Base-by-base conservation (phyloP, 228 moss, liverwort and hornwort species). In the Sphagnum magellanicum region DNA sequence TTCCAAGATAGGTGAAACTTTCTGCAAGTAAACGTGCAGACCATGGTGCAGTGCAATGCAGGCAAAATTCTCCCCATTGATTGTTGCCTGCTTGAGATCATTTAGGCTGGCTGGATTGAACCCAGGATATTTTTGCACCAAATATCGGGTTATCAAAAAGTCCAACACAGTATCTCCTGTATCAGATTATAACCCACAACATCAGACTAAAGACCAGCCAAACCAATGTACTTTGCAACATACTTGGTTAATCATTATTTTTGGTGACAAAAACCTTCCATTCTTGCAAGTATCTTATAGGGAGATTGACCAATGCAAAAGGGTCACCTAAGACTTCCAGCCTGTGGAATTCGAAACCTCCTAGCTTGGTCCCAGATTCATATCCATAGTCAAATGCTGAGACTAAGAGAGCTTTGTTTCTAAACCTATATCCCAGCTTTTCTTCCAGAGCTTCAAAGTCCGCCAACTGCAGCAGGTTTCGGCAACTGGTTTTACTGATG, bases 31-130 rank as follows among this genome's bases (percentile, higher is more conserved):
- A 32, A 48, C 60, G 59, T 89, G 87, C 55, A 92, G 70, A 47
- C 89, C 89, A 74, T 81, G 85, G n/a, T 57, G 69, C 49, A 92
- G 81, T 50, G 85, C 92, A 49, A 83, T 74, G 16, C 76, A 77
- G 12, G 89, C 87, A 65, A 83, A 89, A 70, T 89, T 92, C 67
- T 92, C 87, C 48, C 76, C 77, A 67, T 92, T 92, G 14, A 87
- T 74, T 60, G 83, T 85, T 55, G 89, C 92, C 79, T 92, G 92
- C 72, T 85, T 85, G 52, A 92, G 74, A 59, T 92, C 85, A 64
- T 78, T 89, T 49, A 92, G 73, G 62, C 81, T 81, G 53, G 83
- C 83, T 50, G 89, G 89, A 72, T 85, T 80, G 50, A 83, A 77
- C 10, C 77, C 79, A 50, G 81, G 85, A 50, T 85, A 87, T 58